Percentiles rank a stretch among this genome's conserved stretches.
These are phyloP conservation scores for Suhomyces sp. DNA, from an alignment of 805 yeast species.

Conservation along the genomic window DNA sequence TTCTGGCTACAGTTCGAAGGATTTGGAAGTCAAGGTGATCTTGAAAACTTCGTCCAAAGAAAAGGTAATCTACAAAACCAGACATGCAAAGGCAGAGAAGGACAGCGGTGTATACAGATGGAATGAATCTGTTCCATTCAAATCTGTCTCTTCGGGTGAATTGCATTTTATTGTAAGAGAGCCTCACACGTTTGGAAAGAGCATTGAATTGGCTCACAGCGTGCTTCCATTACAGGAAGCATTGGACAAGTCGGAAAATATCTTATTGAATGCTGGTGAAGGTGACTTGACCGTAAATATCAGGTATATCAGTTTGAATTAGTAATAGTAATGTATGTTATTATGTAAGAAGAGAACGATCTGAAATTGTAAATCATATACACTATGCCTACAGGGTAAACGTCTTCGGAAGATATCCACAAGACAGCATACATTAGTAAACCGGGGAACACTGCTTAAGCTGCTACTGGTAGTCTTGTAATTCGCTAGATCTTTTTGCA, in stretches of 20 bases:
- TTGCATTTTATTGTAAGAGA: conserved; percentile 60
- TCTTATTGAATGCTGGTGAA: conserved; percentile 32
- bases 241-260: conserved; percentile 43
- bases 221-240: conserved; percentile 50
- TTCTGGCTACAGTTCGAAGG: conserved; percentile 33
- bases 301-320: conserved; percentile 15
- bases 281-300: conserved; percentile 44
- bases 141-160: conserved; percentile 58
- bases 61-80: conserved; percentile 65
- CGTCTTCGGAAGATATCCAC: too few species aligned
- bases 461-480: not conserved
- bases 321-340: not conserved
- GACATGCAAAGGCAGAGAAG: conserved; percentile 46
- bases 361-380: not conserved
- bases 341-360: not conserved
- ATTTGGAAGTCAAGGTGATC: conserved; percentile 52
- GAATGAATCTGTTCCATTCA: conserved; percentile 67
- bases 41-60: conserved; percentile 45
- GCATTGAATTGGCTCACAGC: conserved; percentile 59
- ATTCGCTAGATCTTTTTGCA: not conserved
- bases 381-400: too few species aligned
- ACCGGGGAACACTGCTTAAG: not conserved
- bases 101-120: conserved; percentile 46
- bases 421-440: not conserved
- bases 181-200: conserved; percentile 73